Evolutionary conservation across 208 protist species (phyloP).

Genomic region (Wallacemonas sp.): DNA sequence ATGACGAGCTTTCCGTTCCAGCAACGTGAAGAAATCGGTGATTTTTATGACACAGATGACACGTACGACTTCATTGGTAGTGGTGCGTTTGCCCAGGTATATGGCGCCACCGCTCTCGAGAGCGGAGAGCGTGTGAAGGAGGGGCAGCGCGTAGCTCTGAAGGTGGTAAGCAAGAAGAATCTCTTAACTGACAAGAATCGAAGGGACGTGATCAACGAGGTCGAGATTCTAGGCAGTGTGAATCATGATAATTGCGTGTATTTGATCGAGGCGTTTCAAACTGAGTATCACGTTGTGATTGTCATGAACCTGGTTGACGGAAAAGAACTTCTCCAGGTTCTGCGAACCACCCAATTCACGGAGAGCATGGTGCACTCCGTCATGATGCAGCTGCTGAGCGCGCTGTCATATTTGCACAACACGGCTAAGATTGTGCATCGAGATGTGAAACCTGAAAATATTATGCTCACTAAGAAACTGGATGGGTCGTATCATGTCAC

Average conservation of each 20-base stretch:
- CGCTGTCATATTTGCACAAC: constrained; percentile 81
- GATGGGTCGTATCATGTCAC: constrained; percentile 46
- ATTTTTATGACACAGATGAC: constrained; percentile 72
- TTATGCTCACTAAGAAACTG: constrained; percentile 52
- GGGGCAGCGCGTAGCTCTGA: constrained; percentile 70
- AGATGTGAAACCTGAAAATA: constrained; percentile 90
- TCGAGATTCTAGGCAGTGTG: constrained; percentile 62
- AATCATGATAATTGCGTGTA: constrained; percentile 68
- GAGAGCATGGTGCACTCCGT: constrained; percentile 63
- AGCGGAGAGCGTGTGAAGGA: constrained; percentile 34
- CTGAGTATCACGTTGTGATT: constrained; percentile 70
- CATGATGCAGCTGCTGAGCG: constrained; percentile 71
- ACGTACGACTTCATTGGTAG: constrained; percentile 84
- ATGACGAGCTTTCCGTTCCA: constrained; percentile 74
- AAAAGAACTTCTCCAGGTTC: constrained; percentile 71
- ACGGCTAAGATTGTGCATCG: constrained; percentile 76
- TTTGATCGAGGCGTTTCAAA: constrained; percentile 82
- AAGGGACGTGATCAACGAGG: constrained; percentile 80
- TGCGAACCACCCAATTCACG: constrained; percentile 55
- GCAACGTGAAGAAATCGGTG: constrained; percentile 46
- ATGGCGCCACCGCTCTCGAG: constrained; percentile 54
- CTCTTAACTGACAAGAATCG: constrained; percentile 67
- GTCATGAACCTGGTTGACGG: constrained; percentile 85
- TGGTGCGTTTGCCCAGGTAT: constrained; percentile 84
- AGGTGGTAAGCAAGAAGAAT: constrained; percentile 77